Conservation (phyloP, 345 rosid genomes). For the Gossypium raimondii region DNA sequence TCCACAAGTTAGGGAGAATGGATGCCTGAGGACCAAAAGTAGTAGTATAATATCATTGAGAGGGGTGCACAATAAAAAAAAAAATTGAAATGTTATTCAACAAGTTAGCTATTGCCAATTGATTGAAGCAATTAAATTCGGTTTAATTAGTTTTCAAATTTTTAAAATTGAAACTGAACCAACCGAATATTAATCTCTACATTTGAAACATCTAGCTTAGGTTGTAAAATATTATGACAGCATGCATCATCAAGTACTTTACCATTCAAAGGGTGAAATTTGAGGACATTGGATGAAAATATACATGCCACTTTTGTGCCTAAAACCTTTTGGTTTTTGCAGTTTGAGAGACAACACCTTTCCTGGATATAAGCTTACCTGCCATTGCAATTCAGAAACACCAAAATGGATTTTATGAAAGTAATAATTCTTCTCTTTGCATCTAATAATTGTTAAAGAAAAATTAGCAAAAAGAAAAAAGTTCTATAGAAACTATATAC, state of each 20-base stretch:
- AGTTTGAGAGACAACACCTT: slow-evolving; percentile 42
- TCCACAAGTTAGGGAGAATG: slow-evolving; percentile 55
- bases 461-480: background rate
- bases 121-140: background rate
- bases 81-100: background rate
- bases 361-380: slow-evolving; percentile 48
- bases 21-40: slow-evolving; percentile 45
- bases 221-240: background rate
- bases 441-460: background rate
- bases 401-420: background rate
- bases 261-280: slow-evolving; percentile 57
- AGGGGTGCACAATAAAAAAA: background rate
- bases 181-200: background rate
- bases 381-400: slow-evolving; percentile 10
- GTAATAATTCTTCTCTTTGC: background rate
- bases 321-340: slow-evolving; percentile 42
- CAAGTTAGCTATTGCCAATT: background rate
- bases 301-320: slow-evolving; percentile 48
- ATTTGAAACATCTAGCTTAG: background rate
- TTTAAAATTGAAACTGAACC: background rate
- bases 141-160: too few species aligned
- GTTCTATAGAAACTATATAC: slow-evolving; percentile 16
- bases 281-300: slow-evolving; percentile 51
- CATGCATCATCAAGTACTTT: background rate
- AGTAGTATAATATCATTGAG: background rate